Evolutionary conservation across 2,329 filamentous ascomycete genomes (phyloP), one percentile per base, ranked within the genome.

Genomic region (Aspergillus melleus): DNA sequence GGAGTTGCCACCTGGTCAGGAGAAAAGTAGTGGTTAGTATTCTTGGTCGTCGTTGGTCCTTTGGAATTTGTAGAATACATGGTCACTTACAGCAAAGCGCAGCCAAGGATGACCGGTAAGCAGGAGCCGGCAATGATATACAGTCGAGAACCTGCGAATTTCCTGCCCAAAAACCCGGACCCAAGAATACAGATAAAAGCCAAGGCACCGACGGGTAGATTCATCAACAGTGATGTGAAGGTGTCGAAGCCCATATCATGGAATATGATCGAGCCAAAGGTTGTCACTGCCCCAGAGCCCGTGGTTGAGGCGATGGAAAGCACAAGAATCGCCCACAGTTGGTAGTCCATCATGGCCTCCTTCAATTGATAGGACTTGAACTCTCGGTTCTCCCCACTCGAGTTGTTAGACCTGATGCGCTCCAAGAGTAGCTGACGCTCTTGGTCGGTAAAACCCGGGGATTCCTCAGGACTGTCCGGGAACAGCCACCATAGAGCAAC

Each of bases 261-360:
- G 42, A 61, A 61, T 24, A 61, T 54, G 14, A 61, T 54, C 4
- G 60, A 61, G 49, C 49, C 60, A n/a, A 61, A 61, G 5, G 60
- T 61, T 1, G 56, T 61, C 4, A 55, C 30, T 2, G 57, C 60
- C 1, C 60, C 60, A 14, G 10, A 32, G 4, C 56, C 60, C 29
- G 54, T 39, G 32, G 52, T 59, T 2, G 56, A 61, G 6, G 59
- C 30, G 5, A 19, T 49, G 1, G 60, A 59, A 4, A 61, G 56
- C 16, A 61, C 14, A 29, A 29, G 26, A 29, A 29, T 29, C 8
- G 26, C 26, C 26, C 6, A 29, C 26, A 29, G 26, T 9, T 29
- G 26, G 26, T 29, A 29, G 26, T 29, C 26, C 26, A 29, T 29
- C 26, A 29, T 8, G 26, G 6, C 26, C 26, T 29, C 26, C 26